Evolutionary conservation across 2,329 filamentous ascomycete species (phyloP).

Genomic region (Fusarium bulbicola): DNA sequence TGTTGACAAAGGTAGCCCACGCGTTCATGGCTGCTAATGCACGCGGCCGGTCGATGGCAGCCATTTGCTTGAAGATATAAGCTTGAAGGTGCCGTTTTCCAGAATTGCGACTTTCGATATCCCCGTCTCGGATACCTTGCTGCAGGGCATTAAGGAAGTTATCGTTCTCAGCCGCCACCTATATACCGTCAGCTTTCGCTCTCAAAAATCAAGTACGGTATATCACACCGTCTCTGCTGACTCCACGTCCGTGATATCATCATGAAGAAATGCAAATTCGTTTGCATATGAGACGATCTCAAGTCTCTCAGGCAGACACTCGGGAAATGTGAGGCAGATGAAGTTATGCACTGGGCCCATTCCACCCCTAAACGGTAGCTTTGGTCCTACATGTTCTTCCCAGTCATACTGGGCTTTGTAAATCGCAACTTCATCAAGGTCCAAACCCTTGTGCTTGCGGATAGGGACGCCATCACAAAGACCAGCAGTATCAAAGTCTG

Average conservation of each 20-base stretch:
- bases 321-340: background rate
- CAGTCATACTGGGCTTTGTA: background rate
- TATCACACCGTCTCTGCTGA: background rate
- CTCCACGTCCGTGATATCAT: background rate
- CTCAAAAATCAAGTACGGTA: fast-evolving
- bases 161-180: background rate
- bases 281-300: background rate
- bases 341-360: background rate
- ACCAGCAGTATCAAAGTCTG: background rate
- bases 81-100: no score
- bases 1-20: no score
- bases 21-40: no score
- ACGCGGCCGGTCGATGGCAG: no score
- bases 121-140: no score
- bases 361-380: background rate
- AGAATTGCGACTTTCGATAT: no score
- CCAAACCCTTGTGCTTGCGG: background rate
- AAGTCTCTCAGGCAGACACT: background rate
- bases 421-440: background rate
- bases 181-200: background rate
- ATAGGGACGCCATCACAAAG: background rate
- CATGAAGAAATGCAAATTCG: background rate
- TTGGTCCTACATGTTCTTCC: background rate
- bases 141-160: background rate
- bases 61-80: no score